Evolutionary conservation across 177 flowering plant genomes (phyloP).

Genomic region (Vitis hybrid): DNA sequence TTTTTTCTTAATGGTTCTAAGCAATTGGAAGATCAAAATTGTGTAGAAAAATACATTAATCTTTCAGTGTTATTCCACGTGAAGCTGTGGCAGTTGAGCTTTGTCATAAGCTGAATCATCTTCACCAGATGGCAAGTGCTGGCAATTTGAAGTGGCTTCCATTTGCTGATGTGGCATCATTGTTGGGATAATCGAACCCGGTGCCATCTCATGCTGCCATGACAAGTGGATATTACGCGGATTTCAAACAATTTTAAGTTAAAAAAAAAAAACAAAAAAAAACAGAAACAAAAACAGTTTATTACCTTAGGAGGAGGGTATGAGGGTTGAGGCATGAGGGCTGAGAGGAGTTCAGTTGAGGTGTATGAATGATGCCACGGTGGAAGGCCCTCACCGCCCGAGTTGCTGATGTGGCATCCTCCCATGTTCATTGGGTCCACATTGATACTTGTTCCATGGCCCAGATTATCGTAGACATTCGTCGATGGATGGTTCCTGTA

Average conservation of each 20-base stretch:
- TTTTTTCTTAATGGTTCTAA: too few relatives aligned
- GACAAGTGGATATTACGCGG: not conserved
- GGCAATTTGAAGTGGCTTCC: constrained; percentile 27
- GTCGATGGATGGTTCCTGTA: constrained; percentile 33
- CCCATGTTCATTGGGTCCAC: constrained; percentile 28
- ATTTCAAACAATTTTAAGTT: too few relatives aligned
- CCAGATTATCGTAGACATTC: constrained; percentile 22
- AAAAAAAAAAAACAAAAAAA: too few relatives aligned
- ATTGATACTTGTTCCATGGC: constrained; percentile 26
- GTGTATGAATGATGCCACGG: constrained; percentile 44
- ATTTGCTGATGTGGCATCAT: constrained; percentile 32
- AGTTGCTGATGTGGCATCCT: constrained; percentile 29
- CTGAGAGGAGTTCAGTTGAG: constrained; percentile 42
- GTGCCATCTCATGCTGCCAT: constrained; percentile 28
- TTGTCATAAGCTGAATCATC: constrained; percentile 25
- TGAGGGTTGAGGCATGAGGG: constrained; percentile 33
- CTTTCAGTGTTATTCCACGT: constrained; percentile 11
- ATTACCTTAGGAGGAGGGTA: constrained; percentile 28
- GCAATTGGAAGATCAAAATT: too few relatives aligned
- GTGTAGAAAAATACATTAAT: too few relatives aligned
- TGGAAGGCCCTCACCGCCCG: constrained; percentile 27
- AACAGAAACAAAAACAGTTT: too few relatives aligned
- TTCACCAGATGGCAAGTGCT: constrained; percentile 19
- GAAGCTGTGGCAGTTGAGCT: constrained; percentile 12
- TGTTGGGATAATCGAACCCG: constrained; percentile 20